These are phyloP conservation scores for Cladochytrium replicatum DNA, from an alignment of 192 early-diverging fungal genomes.

Conservation along the genomic window DNA sequence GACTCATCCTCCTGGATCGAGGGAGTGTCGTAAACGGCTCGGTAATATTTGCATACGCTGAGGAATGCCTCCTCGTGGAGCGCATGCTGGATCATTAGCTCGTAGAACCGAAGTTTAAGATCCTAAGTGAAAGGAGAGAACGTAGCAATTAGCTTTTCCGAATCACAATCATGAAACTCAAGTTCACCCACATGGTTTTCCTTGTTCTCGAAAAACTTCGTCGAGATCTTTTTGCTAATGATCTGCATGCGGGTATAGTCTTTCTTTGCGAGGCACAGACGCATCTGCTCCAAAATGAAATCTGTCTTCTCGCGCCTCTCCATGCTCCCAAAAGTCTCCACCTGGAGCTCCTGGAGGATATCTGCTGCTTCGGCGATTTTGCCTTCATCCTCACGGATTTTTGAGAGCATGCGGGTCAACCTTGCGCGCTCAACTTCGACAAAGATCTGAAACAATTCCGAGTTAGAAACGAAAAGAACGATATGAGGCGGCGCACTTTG, in stretches of 20 bases:
- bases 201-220: conserved; percentile 80
- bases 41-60: conserved; percentile 85
- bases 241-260: conserved; percentile 90
- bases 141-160: background rate
- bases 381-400: conserved; percentile 84
- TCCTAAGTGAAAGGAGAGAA: conserved; percentile 38
- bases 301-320: conserved; percentile 97
- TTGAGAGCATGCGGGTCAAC: conserved; percentile 78
- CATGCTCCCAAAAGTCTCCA: conserved; percentile 99
- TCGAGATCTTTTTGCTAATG: conserved; percentile 91
- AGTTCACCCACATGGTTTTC: conserved; percentile 59
- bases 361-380: conserved; percentile 86
- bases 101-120: conserved; percentile 92
- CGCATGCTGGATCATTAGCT: conserved; percentile 92
- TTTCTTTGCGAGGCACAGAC: conserved; percentile 82
- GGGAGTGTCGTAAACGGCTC: conserved; percentile 80
- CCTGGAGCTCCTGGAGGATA: conserved; percentile 92
- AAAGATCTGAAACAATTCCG: conserved; percentile 59
- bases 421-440: conserved; percentile 98
- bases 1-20: conserved; percentile 66
- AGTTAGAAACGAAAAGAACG: conserved; percentile 4
- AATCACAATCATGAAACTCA: background rate
- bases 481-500: conserved; percentile 50
- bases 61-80: conserved; percentile 85
- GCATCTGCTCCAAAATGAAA: conserved; percentile 98